Evolutionary conservation across 805 yeast species (phyloP).

Genomic region (Wickerhamiella sergipiensis): DNA sequence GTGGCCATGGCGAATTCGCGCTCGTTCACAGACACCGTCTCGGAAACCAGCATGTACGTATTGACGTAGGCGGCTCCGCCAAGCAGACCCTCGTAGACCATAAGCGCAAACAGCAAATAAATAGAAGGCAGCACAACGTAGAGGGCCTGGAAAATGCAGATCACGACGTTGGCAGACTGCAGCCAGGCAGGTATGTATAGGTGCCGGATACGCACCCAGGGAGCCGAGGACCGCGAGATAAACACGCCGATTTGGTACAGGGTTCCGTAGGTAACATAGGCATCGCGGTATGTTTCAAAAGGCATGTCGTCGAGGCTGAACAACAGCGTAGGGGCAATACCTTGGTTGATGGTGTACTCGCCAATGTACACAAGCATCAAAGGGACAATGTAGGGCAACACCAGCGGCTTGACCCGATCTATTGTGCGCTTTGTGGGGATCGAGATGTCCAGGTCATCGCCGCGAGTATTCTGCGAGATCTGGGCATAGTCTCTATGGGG

Average conservation of each 20-base stretch:
- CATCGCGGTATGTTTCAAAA: constrained; percentile 59
- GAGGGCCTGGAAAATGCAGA: constrained; percentile 53
- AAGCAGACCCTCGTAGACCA: constrained; percentile 73
- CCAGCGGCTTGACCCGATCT: constrained; percentile 19
- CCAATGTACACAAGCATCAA: constrained; percentile 68
- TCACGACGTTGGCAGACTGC: constrained; percentile 48
- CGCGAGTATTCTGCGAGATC: not conserved
- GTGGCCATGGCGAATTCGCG: constrained; percentile 75
- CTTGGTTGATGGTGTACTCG: constrained; percentile 85
- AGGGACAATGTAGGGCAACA: constrained; percentile 59
- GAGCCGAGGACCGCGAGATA: constrained; percentile 73
- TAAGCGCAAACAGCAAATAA: constrained; percentile 45
- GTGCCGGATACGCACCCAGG: constrained; percentile 42
- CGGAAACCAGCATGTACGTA: constrained; percentile 68
- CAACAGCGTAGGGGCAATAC: constrained; percentile 74
- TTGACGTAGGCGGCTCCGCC: constrained; percentile 90
- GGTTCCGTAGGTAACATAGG: constrained; percentile 83
- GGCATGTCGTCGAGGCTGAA: constrained; percentile 65
- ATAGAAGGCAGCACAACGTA: constrained; percentile 43
- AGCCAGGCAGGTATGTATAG: constrained; percentile 51
- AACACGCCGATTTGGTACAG: constrained; percentile 88
- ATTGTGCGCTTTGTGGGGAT: constrained; percentile 11
- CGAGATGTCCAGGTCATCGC: not conserved
- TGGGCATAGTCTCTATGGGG: constrained; percentile 17
- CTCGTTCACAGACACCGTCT: constrained; percentile 35